phyloP scores from a whole-genome alignment of 176 grass and related monocot genomes.

The Elaeis guineensis region DNA sequence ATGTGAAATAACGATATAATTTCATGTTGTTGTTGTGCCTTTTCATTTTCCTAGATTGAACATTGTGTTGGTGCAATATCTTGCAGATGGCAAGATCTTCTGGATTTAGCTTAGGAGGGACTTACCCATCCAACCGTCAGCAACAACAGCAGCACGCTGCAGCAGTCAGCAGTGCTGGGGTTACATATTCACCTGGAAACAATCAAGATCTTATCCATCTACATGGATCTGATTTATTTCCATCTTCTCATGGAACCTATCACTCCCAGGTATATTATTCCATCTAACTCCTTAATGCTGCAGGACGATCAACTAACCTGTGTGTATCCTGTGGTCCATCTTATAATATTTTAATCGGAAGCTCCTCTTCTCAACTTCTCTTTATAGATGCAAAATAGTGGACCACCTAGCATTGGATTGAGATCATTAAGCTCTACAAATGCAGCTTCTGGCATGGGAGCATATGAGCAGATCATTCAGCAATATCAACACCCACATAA shows the following conservation, averaged over 20 bases:
- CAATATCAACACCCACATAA: slow-evolving; percentile 73
- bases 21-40: too few species aligned
- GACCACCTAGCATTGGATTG: slow-evolving; percentile 52
- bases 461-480: slow-evolving; percentile 87
- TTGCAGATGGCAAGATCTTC: slow-evolving; percentile 70
- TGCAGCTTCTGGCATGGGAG: slow-evolving; percentile 54
- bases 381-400: slow-evolving; percentile 56
- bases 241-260: slow-evolving; percentile 32
- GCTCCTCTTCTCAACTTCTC: slow-evolving; percentile 17
- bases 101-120: slow-evolving; percentile 84
- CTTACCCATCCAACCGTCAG: slow-evolving; percentile 60
- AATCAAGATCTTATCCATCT: slow-evolving; percentile 29
- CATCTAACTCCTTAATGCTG: background rate
- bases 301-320: background rate
- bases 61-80: slow-evolving; percentile 1
- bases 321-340: too few species aligned
- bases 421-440: slow-evolving; percentile 50
- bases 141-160: slow-evolving; percentile 74
- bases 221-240: slow-evolving; percentile 44
- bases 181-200: slow-evolving; percentile 27
- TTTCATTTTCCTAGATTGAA: background rate
- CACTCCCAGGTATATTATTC: slow-evolving; percentile 27
- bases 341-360: too few species aligned
- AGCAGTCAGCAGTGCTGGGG: slow-evolving; percentile 45
- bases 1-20: too few species aligned